These are phyloP conservation scores for Fusarium avenaceum DNA, from an alignment of 2,329 filamentous ascomycete genomes.

Conservation along the genomic window DNA sequence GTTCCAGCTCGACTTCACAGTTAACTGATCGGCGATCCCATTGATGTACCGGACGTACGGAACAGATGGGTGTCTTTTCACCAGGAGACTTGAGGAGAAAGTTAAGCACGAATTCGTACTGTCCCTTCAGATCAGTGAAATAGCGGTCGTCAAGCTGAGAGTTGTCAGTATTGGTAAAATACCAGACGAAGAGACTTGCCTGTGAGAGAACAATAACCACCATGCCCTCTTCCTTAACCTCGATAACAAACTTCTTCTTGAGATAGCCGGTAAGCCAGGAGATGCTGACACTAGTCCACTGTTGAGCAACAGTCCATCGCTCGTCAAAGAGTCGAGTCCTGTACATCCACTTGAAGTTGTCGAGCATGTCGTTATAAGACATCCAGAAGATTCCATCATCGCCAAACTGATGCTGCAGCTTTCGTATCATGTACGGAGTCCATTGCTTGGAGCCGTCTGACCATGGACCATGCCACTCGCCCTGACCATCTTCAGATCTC, in stretches of 20 bases:
- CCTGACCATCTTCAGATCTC: slow-evolving; percentile 55
- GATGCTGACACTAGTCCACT: slow-evolving; percentile 60
- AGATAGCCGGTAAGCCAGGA: slow-evolving; percentile 62
- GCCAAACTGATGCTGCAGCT: slow-evolving; percentile 74
- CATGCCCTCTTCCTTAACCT: slow-evolving; percentile 57
- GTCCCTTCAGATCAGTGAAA: slow-evolving; percentile 60
- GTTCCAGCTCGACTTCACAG: slow-evolving; percentile 78
- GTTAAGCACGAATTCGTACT: slow-evolving; percentile 59
- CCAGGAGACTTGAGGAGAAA: slow-evolving; percentile 56
- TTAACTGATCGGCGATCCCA: slow-evolving; percentile 74
- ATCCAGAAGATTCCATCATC: slow-evolving; percentile 73
- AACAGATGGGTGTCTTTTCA: slow-evolving; percentile 39
- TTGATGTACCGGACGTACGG: slow-evolving; percentile 41
- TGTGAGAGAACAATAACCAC: slow-evolving; percentile 61
- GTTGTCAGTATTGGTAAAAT: slow-evolving; percentile 15
- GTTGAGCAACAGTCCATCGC: slow-evolving; percentile 60
- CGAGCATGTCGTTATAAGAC: slow-evolving; percentile 60
- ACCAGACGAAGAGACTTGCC: slow-evolving; percentile 28
- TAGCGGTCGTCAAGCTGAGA: slow-evolving; percentile 61
- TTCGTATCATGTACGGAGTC: slow-evolving; percentile 79
- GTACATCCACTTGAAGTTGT: slow-evolving; percentile 60
- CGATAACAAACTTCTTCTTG: slow-evolving; percentile 60
- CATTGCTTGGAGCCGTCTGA: slow-evolving; percentile 80
- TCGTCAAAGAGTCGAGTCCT: slow-evolving; percentile 62
- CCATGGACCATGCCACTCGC: slow-evolving; percentile 80